phyloP scores from a whole-genome alignment of 2,329 filamentous ascomycete species.

The Acephala macrosclerotiorum region DNA sequence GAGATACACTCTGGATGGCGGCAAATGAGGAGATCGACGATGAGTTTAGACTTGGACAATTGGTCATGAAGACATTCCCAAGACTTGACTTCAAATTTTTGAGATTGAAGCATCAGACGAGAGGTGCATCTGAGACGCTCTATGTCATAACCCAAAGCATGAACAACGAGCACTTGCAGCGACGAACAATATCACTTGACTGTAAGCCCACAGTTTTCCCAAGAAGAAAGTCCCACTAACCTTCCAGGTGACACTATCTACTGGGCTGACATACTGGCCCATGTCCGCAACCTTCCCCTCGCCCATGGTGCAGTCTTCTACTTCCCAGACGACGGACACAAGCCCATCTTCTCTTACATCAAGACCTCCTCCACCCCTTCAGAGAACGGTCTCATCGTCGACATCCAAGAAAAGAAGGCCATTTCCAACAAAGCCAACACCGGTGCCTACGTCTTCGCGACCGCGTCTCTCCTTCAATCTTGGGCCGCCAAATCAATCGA shows the following conservation, averaged over 20 bases:
- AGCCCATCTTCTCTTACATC: slow-evolving; percentile 44
- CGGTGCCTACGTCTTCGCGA: slow-evolving; percentile 19
- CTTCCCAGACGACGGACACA: slow-evolving; percentile 33
- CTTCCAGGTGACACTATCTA: slow-evolving; percentile 42
- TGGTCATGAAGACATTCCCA: slow-evolving; percentile 20
- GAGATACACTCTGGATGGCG: slow-evolving; percentile 23
- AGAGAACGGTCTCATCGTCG: slow-evolving; percentile 32
- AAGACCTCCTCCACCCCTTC: slow-evolving; percentile 37
- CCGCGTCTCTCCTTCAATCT: neutral
- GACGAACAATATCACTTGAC: slow-evolving; percentile 43
- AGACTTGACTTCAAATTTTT: slow-evolving; percentile 15
- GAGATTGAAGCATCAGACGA: slow-evolving; percentile 24
- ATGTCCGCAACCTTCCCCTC: slow-evolving; percentile 21
- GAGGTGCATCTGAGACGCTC: slow-evolving; percentile 30
- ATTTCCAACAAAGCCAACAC: slow-evolving; percentile 38
- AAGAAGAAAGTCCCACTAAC: neutral
- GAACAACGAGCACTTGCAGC: slow-evolving; percentile 39
- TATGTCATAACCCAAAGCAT: slow-evolving; percentile 44
- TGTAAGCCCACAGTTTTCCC: slow-evolving; percentile 24
- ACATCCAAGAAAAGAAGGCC: slow-evolving; percentile 44
- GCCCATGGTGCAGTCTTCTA: slow-evolving; percentile 20
- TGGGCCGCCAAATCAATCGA: slow-evolving; percentile 20
- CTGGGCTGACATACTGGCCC: slow-evolving; percentile 43
- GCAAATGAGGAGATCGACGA: slow-evolving; percentile 19
- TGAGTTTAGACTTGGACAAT: slow-evolving; percentile 18